Evolutionary conservation across 176 grass and related monocot species (phyloP).

Genomic region (Musa acuminata): DNA sequence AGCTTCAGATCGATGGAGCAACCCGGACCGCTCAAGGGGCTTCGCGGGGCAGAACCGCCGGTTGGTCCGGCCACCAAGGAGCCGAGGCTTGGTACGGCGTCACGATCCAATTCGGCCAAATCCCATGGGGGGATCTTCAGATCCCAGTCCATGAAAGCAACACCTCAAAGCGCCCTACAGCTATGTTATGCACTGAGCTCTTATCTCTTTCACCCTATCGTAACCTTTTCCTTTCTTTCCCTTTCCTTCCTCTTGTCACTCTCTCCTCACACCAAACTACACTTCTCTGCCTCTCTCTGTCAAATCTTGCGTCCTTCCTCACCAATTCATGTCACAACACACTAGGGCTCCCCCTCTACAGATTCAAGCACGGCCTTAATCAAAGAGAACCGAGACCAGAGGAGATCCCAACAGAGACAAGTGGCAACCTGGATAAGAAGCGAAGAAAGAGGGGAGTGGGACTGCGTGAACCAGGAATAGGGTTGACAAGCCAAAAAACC

Average conservation of each 20-base stretch:
- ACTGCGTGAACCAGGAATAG: too few species aligned
- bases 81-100: background rate
- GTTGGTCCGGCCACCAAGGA: conserved; percentile 25
- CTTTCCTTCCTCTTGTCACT: background rate
- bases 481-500: background rate
- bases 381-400: background rate
- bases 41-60: conserved; percentile 6
- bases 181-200: background rate
- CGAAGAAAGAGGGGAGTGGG: too few species aligned
- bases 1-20: conserved; percentile 40
- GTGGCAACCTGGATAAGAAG: too few species aligned
- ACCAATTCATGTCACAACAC: background rate
- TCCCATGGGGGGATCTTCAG: conserved; percentile 40
- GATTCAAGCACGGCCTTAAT: background rate
- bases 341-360: background rate
- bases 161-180: background rate
- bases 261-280: background rate
- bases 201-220: background rate
- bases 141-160: conserved; percentile 54
- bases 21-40: conserved; percentile 8
- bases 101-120: conserved; percentile 29
- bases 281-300: background rate
- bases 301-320: background rate
- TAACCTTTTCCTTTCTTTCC: background rate
- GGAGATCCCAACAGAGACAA: background rate